Evolutionary conservation across 129 eudicot genomes (phyloP).

Genomic region (Erigeron canadensis): DNA sequence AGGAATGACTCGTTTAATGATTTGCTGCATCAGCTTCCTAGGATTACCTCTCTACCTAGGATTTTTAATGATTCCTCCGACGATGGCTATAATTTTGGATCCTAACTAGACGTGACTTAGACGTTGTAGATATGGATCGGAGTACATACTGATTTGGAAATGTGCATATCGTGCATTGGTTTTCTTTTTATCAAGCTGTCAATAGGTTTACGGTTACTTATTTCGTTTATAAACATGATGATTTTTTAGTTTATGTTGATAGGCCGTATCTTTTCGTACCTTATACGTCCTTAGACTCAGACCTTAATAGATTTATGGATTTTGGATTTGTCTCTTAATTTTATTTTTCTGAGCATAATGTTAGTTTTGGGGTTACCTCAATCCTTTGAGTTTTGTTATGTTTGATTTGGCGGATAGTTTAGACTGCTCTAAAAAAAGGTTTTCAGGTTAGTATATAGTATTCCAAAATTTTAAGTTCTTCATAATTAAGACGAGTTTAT

Average conservation of each 20-base stretch:
- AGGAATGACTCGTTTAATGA: slow-evolving; percentile 59
- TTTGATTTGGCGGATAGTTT: too few species aligned
- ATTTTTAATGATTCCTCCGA: slow-evolving; percentile 39
- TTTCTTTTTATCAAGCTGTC: slow-evolving; percentile 1
- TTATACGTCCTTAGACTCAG: neutral
- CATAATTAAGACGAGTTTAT: too few species aligned
- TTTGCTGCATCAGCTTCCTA: slow-evolving; percentile 50
- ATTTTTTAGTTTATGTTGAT: neutral
- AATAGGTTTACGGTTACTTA: slow-evolving; percentile 12
- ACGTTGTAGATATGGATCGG: slow-evolving; percentile 10
- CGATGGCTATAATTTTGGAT: slow-evolving; percentile 23
- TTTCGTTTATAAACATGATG: neutral
- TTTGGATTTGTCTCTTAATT: neutral
- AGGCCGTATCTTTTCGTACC: neutral
- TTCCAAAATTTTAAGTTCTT: too few species aligned
- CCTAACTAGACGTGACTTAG: slow-evolving; percentile 1
- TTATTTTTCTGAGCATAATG: neutral
- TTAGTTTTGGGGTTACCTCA: neutral
- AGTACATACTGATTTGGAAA: slow-evolving; percentile 8
- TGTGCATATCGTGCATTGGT: slow-evolving; percentile 10
- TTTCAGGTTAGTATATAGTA: too few species aligned
- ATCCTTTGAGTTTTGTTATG: too few species aligned
- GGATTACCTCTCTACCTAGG: slow-evolving; percentile 49
- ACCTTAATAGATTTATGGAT: neutral
- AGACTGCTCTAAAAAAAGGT: too few species aligned